A percentile compares a stretch with the other conserved stretches of the same genome.
Evolutionary conservation across 371 early-diverging fungal species (phyloP).

Genomic region (Syncephalastrum monosporum): DNA sequence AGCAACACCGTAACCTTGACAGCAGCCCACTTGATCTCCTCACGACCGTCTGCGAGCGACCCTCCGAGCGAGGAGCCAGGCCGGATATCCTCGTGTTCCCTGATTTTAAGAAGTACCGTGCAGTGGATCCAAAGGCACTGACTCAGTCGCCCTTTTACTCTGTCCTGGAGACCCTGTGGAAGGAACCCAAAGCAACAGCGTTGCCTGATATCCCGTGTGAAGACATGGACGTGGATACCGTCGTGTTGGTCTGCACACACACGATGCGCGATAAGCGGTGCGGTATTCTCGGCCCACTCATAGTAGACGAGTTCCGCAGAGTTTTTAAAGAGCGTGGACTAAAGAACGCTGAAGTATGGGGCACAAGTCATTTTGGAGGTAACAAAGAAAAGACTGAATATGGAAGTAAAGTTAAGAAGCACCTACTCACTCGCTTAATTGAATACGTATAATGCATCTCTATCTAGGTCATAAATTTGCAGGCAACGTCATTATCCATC

Average conservation of each 20-base stretch:
- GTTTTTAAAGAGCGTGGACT: constrained; percentile 24
- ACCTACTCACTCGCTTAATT: background rate
- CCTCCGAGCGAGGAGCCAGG: constrained; percentile 15
- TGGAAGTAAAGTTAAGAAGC: background rate
- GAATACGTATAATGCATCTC: background rate
- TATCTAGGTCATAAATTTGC: constrained; percentile 48
- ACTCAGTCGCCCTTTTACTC: constrained; percentile 11
- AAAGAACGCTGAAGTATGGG: constrained; percentile 39
- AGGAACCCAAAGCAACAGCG: constrained; percentile 7
- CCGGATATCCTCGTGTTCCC: constrained; percentile 40
- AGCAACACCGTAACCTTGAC: constrained; percentile 1
- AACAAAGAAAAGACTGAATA: constrained; percentile 2
- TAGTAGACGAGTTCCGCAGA: constrained; percentile 38
- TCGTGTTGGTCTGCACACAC: constrained; percentile 48
- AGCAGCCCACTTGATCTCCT: constrained; percentile 8
- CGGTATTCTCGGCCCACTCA: constrained; percentile 40
- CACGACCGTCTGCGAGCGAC: constrained; percentile 29
- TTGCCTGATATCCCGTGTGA: constrained; percentile 10
- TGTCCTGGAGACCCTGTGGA: constrained; percentile 29
- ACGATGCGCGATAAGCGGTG: constrained; percentile 44
- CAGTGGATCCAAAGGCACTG: constrained; percentile 12
- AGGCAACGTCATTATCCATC: constrained; percentile 50
- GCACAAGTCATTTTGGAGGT: constrained; percentile 54
- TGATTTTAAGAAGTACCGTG: constrained; percentile 31
- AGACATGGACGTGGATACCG: constrained; percentile 26